These are phyloP conservation scores for Cardamine resedifolia DNA, from an alignment of 345 rosid genomes.

Conservation along the genomic window DNA sequence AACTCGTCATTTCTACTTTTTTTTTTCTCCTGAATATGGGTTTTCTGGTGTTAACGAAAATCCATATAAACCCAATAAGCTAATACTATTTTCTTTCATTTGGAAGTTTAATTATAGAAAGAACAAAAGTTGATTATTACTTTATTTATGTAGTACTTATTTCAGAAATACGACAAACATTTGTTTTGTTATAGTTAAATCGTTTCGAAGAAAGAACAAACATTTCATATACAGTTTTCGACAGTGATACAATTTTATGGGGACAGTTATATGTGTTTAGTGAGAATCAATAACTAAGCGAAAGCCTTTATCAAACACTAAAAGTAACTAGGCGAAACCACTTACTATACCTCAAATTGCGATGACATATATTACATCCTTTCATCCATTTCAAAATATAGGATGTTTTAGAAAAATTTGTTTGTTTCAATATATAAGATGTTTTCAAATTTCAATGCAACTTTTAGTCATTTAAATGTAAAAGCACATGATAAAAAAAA, in stretches of 20 bases:
- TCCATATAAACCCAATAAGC: neutral
- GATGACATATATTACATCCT: too few relatives aligned
- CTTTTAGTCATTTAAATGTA: too few relatives aligned
- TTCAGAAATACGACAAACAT: neutral
- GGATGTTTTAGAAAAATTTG: too few relatives aligned
- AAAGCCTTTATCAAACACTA: neutral
- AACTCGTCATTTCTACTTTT: slow-evolving; percentile 11
- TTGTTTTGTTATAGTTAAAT: neutral
- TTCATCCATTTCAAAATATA: too few relatives aligned
- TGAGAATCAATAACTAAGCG: neutral
- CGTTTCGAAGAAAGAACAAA: neutral
- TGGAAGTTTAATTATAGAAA: too few relatives aligned
- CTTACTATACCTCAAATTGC: neutral
- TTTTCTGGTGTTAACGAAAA: neutral
- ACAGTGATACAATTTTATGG: neutral
- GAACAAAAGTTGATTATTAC: neutral
- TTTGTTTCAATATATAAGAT: too few relatives aligned
- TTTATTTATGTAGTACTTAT: too few relatives aligned
- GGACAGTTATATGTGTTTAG: neutral
- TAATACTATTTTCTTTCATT: neutral
- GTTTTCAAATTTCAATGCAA: too few relatives aligned
- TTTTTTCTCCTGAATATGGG: neutral
- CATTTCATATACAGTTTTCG: neutral
- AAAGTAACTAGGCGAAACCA: neutral
- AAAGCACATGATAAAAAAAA: too few relatives aligned